Evolutionary conservation across 441 rosid species (phyloP), one percentile per base, ranked within the genome.

Genomic region (Adansonia gregorii): DNA sequence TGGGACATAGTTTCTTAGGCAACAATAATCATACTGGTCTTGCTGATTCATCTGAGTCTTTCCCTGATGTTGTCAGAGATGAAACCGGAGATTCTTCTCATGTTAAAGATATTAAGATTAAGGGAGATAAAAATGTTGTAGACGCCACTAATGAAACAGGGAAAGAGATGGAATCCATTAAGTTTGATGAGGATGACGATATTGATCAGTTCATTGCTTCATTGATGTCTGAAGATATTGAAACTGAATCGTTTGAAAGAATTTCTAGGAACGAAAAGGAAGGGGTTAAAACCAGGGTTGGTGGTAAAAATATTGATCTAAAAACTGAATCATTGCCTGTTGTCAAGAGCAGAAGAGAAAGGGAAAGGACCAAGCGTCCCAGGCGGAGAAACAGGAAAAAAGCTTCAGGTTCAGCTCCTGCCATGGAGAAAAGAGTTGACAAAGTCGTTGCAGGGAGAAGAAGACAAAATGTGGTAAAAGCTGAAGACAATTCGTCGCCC

Each of bases 401-500:
- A n/a, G 59, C 15, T 24, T 51, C 8, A 52, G 74, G 14, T 52
- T 63, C 76, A 24, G 65, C 46, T 35, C n/a, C 72, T 19, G 15
- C 1, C 4, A 66, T 65, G 17, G 68, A 65, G 35, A 45, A 76
- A 9, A 20, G 20, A 1, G 4, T 1, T 22, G 49, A 67, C 15
- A 66, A 64, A 4, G 39, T 35, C 3, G 39, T 35, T 35, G 39
- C 39, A 35, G 4, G 3, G 39, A 35, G 4, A 35, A 35, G 39
- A 35, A 35, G 39, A 51, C 79, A 17, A 17, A 55, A 41, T 5
- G 71, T n/a, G 41, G 73, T 48, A 45, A 72, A 0, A 17, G 45
- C 68, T 49, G 77, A 76, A 46, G 75, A 87, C 15, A 83, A 82
- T 73, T 58, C 81, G 43, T 87, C 83, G 55, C 76, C 88, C 9